Percentiles rank a stretch among this genome's conserved stretches.
These are phyloP conservation scores for Venturia aucupariae DNA, from an alignment of 2,329 filamentous ascomycete genomes.

Conservation along the genomic window DNA sequence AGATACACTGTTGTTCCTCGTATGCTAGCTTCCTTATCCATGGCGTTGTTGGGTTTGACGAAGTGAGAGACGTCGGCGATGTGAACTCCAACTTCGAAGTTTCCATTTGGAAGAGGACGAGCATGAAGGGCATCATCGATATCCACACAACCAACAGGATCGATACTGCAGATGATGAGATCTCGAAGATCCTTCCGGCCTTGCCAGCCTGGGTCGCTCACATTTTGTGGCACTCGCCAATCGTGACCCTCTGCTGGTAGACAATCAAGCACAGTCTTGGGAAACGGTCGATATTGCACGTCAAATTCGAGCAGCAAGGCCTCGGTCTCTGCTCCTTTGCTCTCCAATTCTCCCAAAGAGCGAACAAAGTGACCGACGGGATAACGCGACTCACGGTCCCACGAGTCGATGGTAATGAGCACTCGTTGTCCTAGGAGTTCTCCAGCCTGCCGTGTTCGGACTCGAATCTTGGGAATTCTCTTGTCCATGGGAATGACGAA, in stretches of 20 bases:
- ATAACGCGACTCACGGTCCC: conserved; percentile 89
- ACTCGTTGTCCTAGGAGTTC: conserved; percentile 87
- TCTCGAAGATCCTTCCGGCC: conserved; percentile 75
- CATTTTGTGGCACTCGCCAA: conserved; percentile 80
- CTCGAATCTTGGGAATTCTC: conserved; percentile 88
- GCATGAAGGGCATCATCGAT: conserved; percentile 97
- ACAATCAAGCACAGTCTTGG: conserved; percentile 90
- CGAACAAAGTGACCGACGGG: conserved; percentile 90
- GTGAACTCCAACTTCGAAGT: conserved; percentile 92
- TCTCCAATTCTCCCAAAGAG: conserved; percentile 86
- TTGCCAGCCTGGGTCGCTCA: conserved; percentile 77
- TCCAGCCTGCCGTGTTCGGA: conserved; percentile 81
- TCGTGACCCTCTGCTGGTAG: conserved; percentile 83
- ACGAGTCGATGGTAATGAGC: conserved; percentile 85
- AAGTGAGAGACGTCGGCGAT: conserved; percentile 99
- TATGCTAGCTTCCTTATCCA: conserved; percentile 91
- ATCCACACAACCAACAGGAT: conserved; percentile 91
- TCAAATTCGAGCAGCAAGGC: conserved; percentile 90
- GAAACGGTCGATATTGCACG: conserved; percentile 94
- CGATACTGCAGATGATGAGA: conserved; percentile 91
- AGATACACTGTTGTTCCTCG: conserved; percentile 95
- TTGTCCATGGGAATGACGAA: conserved; percentile 98
- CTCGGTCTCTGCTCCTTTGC: conserved; percentile 95
- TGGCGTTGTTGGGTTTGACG: conserved; percentile 91
- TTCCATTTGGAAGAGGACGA: conserved; percentile 74